These are phyloP conservation scores for Pisolithus albus DNA, from an alignment of 768 basidiomycete species.

Conservation along the genomic window DNA sequence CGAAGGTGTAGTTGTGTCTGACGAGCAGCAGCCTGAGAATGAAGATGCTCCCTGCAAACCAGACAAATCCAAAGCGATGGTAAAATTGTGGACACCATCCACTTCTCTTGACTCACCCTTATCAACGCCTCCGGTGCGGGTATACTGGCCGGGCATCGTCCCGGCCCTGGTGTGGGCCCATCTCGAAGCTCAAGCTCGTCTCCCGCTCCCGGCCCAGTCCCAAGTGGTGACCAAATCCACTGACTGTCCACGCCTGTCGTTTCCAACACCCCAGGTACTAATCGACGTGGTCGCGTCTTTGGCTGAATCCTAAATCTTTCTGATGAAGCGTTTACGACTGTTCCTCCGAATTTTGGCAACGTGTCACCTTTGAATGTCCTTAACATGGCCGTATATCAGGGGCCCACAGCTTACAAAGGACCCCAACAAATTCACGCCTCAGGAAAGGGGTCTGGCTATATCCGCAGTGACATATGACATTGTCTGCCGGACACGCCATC, in stretches of 20 bases:
- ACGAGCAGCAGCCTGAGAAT: conserved; percentile 5
- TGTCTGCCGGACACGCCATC: too few relatives aligned
- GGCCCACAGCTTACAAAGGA: too few relatives aligned
- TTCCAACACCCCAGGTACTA: background rate
- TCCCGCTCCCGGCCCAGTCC: too few relatives aligned
- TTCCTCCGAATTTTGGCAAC: conserved; percentile 30
- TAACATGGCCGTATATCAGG: too few relatives aligned
- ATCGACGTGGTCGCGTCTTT: conserved; percentile 11
- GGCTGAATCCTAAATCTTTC: conserved; percentile 24
- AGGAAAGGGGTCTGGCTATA: too few relatives aligned
- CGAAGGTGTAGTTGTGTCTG: background rate
- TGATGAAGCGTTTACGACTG: conserved; percentile 43
- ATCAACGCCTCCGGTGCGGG: conserved; percentile 29
- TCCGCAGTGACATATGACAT: too few relatives aligned
- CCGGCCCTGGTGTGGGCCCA: background rate
- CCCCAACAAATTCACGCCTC: too few relatives aligned
- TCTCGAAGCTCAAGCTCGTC: too few relatives aligned
- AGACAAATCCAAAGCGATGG: background rate
- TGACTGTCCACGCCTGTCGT: background rate
- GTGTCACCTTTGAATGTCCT: conserved; percentile 18
- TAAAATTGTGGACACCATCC: conserved; percentile 22
- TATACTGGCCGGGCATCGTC: conserved; percentile 2
- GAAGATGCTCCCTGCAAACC: conserved; percentile 9
- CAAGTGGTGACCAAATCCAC: background rate
- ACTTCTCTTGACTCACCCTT: conserved; percentile 29